phyloP scores from a whole-genome alignment of 257 asterid genomes.

The Penstemon newberryi region DNA sequence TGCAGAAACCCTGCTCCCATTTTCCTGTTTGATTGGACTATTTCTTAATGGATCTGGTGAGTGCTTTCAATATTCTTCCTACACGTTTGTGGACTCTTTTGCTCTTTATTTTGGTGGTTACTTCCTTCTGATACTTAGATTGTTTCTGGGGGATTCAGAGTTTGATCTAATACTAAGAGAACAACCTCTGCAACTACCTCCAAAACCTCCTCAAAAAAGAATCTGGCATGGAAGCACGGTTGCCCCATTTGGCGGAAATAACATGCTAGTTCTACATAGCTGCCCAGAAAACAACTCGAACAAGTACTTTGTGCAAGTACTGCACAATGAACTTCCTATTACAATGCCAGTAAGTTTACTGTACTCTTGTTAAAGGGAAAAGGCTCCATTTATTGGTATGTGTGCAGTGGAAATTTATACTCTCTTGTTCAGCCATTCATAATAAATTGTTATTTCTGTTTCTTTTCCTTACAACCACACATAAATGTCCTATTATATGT shows the following conservation, averaged over 20 bases:
- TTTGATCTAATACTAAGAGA: constrained; percentile 68
- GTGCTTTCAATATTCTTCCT: constrained; percentile 23
- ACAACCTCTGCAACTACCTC: constrained; percentile 68
- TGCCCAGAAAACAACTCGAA: constrained; percentile 61
- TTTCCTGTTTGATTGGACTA: constrained; percentile 93
- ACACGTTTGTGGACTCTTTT: neutral
- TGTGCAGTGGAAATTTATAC: neutral
- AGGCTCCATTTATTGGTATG: constrained; percentile 1
- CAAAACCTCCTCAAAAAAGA: constrained; percentile 84
- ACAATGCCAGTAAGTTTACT: constrained; percentile 64
- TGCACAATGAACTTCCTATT: constrained; percentile 78
- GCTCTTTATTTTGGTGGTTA: constrained; percentile 9
- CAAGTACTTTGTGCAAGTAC: constrained; percentile 79
- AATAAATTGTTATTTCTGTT: constrained; percentile 8
- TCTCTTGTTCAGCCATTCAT: neutral
- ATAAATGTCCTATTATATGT: no score
- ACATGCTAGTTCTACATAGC: constrained; percentile 71
- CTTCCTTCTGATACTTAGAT: constrained; percentile 12
- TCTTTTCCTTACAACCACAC: neutral
- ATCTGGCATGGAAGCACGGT: constrained; percentile 73
- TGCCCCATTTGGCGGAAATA: constrained; percentile 93
- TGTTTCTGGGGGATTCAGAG: constrained; percentile 44
- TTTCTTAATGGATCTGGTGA: constrained; percentile 83
- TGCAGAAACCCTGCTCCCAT: constrained; percentile 92
- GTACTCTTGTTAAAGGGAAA: neutral